Percentiles rank a stretch among this genome's conserved stretches.
Conservation (phyloP, 352 stramenopile genomes). For the Phytophthora hybrid region DNA sequence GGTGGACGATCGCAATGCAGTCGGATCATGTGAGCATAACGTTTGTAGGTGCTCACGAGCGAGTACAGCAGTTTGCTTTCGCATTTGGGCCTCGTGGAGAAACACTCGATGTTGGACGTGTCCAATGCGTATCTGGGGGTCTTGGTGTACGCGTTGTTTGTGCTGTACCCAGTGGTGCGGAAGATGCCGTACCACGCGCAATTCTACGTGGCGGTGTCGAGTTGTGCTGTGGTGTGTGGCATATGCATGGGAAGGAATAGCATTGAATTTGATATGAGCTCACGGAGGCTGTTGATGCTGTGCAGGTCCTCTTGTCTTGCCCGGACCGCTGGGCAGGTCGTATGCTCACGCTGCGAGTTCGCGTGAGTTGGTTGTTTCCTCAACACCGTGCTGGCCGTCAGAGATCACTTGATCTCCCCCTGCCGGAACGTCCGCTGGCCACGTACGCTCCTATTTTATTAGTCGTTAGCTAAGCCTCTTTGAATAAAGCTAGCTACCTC, state of each 20-base stretch:
- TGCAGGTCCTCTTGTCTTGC: too few species aligned
- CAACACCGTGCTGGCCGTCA: too few species aligned
- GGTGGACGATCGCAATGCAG: not conserved
- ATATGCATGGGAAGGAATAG: not conserved
- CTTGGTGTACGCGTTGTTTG: slow-evolving; percentile 54
- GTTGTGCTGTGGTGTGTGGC: slow-evolving; percentile 40
- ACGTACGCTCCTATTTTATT: too few species aligned
- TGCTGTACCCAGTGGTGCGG: slow-evolving; percentile 53
- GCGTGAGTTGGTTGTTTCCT: too few species aligned
- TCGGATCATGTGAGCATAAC: not conserved
- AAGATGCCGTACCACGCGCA: slow-evolving; percentile 50
- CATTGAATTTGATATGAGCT: not conserved
- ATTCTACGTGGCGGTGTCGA: slow-evolving; percentile 56
- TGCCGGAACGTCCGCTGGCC: too few species aligned
- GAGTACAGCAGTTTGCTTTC: slow-evolving; percentile 61
- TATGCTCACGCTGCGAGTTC: too few species aligned
- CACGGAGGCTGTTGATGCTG: not conserved
- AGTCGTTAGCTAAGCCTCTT: too few species aligned
- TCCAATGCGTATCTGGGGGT: slow-evolving; percentile 63
- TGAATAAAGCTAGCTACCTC: too few species aligned
- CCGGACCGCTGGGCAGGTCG: too few species aligned
- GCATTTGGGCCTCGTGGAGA: slow-evolving; percentile 49
- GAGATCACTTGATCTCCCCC: too few species aligned
- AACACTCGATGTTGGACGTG: slow-evolving; percentile 51
- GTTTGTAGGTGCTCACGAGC: slow-evolving; percentile 59